Evolutionary conservation across 2,329 filamentous ascomycete species (phyloP), one percentile per base, ranked within the genome.

Genomic region (Ceratocystis lukuohia): DNA sequence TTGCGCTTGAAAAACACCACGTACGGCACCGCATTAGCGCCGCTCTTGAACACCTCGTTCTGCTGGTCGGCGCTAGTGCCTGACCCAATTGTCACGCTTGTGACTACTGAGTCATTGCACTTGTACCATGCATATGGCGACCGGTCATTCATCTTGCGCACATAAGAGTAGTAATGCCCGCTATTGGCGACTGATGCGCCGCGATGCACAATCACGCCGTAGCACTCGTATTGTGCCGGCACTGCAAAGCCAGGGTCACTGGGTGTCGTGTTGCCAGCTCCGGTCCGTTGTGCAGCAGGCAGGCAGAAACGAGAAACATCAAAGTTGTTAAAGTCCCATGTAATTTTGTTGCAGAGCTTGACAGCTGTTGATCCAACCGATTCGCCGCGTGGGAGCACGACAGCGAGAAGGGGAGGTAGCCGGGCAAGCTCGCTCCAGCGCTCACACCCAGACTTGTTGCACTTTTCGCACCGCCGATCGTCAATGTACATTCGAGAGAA

Each of bases 131-230:
- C 41, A 65, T 64, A n/a, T 17, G 64, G 48, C 44, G 75, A 75
- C 4, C 74, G 75, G 67, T 79, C 74, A 46, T 75, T 73, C 15
- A 74, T 75, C 46, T 78, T 78, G 57, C 83, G 82, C 68, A 88
- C 83, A 67, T 88, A 85, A 2, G 86, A 82, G 65, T 87, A 86
- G 74, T 96, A 96, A 75, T 96, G 92, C 0, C 92, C 92, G 20
- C 53, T 56, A 63, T 83, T 84, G 46, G 84, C 82, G 64, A 88
- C 79, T 0, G 80, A 84, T 0, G 77, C 77, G 25, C 92, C 92
- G 3, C 83, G 76, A 74, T 96, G 92, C 69, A 88, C 81, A 65
- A 95, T 84, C 5, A 96, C 88, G 1, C 87, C 93, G 73, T 96
- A 96, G 64, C 89, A 87, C 72, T 96, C 88, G 74, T 96, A 99